Base-by-base conservation (phyloP, 2,329 filamentous ascomycete genomes). In the Colletotrichum costaricense region DNA sequence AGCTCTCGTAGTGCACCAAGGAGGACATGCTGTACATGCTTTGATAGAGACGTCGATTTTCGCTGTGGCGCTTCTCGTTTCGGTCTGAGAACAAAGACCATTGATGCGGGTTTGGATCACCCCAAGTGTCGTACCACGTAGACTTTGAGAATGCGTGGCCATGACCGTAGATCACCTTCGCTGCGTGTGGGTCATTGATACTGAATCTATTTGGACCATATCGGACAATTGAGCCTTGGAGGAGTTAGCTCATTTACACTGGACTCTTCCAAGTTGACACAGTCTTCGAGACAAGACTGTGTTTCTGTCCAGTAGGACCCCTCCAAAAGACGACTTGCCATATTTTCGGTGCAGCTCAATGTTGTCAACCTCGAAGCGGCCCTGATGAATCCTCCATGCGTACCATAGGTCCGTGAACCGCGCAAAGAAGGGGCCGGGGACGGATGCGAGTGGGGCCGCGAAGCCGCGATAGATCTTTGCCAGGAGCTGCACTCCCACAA, bases 151-250 rank as follows among this genome's bases (percentile, higher is more conserved):
- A 82, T 7, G 56, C n/a, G 24, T 76, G 79, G 16, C 76, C 76
- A 6, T 77, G 68, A 11, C 80, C 78, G 60, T 80, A 80, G 38
- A 84, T 82, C 65, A 78, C 74, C 70, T 84, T 86, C 5, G 83
- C 75, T 0, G 85, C 85, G 0, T 81, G 76, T 0, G 81, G 78
- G 67, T 86, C 82, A 55, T 80, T 80, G 71, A 89, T 79, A 35
- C 83, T 86, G 66, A 87, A 88, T 3, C 87, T 82, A 26, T 85
- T 81, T 0, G 86, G 86, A 0, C 84, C 85, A 64, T 88, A 82
- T 0, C 87, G 83, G 0, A 88, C 82, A 22, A 88, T 77, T 0
- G 81, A 73, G 0, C 82, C 82, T 80, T 22, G 16, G 6, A 19
- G 14, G 16, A 19, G 16, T 42, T 42, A 42, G 33, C 33, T 35